Conservation (phyloP, 306 rosid species). For the Dalbergia cochinchinensis region DNA sequence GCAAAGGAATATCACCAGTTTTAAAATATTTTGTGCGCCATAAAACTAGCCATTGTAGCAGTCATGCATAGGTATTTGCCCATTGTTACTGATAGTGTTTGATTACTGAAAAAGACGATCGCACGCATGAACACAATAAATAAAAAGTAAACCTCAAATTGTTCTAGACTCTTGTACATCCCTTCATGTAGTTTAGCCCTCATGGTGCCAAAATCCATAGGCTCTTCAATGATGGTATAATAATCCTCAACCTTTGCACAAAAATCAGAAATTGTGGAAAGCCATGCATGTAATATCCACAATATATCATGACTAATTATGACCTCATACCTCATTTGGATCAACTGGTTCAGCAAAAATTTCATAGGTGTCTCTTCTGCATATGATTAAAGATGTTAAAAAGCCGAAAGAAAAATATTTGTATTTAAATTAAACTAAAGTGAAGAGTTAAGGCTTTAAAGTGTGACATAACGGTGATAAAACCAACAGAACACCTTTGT, state of each 20-base stretch:
- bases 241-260: conserved; percentile 69
- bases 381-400: conserved; percentile 4
- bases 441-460: not conserved
- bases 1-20: too few relatives aligned
- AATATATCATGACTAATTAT: conserved; percentile 2
- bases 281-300: not conserved
- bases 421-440: not conserved
- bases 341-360: conserved; percentile 84
- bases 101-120: not conserved
- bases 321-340: conserved; percentile 61
- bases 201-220: conserved; percentile 89
- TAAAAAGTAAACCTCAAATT: conserved; percentile 67
- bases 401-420: conserved; percentile 4
- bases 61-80: conserved; percentile 14
- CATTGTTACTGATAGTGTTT: not conserved
- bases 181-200: conserved; percentile 84
- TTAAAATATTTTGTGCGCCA: too few relatives aligned
- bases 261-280: conserved; percentile 19
- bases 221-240: conserved; percentile 61
- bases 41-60: not conserved
- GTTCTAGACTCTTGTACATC: conserved; percentile 61
- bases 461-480: not conserved
- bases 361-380: conserved; percentile 70
- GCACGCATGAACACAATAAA: not conserved
- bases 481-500: conserved; percentile 59